Base-by-base conservation (phyloP, 225 moss, liverwort and hornwort genomes). In the Rhytidiadelphus loreus region DNA sequence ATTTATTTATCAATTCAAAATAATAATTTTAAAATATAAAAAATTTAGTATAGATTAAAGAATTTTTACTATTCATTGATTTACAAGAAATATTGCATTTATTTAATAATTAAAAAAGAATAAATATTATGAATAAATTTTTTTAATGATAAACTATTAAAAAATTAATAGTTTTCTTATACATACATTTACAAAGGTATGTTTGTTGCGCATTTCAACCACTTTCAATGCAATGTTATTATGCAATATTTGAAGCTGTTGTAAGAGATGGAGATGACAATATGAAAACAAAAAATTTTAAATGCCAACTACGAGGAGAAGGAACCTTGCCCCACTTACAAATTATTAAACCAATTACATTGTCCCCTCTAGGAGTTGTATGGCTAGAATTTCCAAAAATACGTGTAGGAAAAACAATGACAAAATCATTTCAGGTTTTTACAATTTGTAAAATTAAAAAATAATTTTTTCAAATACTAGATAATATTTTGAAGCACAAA, bases 281-380 rank as follows among this genome's bases (percentile, higher is more conserved):
- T 43, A 90, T 94, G 44, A 92, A 91, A 77, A 95, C 94, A 12
- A 98, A 95, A 89, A 94, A 84, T 23, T 98, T 98, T 35, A 96
- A 93, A 89, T 98, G 95, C n/a, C 95, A 96, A 68, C 37, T 98
- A 25, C 93, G 50, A 90, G 98, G 98, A 78, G 97, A 97, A 88
- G 98, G 98, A 69, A 97, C 97, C 61, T 91, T 98, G 77, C 98
- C 98, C 7, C 91, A 97, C 69, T 86, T 98, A 39, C 95, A 97
- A 88, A 91, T 98, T 18, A 91, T 91, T 63, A 87, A 94, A 86
- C 98, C 98, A 62, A 91, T 89, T 3, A 91, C 32, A 13, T 59
- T 94, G 15, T 96, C 97, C 9, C 88, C 90, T 39, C 48, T 86
- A 18, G 98, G 98, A 50, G 33, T 88, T 72, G 46, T 79, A 41